Base-by-base conservation (phyloP, 2,329 filamentous ascomycete species). In the Penicillium sp. region DNA sequence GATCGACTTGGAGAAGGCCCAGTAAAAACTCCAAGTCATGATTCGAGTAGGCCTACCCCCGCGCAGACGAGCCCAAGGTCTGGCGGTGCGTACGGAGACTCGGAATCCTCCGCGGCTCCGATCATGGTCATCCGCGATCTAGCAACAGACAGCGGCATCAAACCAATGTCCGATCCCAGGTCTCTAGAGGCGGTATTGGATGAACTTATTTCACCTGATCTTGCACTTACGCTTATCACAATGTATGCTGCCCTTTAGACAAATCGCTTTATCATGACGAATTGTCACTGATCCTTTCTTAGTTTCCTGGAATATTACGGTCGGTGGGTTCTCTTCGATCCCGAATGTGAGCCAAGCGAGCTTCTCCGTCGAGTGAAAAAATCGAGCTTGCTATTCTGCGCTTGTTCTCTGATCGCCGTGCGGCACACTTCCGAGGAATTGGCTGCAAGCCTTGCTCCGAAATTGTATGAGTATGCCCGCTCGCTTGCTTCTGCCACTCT, bases 281-380 rank as follows among this genome's bases (percentile, higher is more conserved):
- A 23, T 16, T 41, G 8, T 21, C 15, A 44, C 16, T 46, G 21
- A 52, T 23, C 6, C 6, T 45, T 3, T 34, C 44, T 34, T n/a
- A 72, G 61, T 47, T 78, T 78, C 52, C 65, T 71, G 27, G 66
- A 72, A 46, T 67, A 77, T 54, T 77, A 77, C 54, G 75, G 74
- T n/a, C 66, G 72, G 18, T 78, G 75, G 75, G 71, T 77, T 8
- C 63, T 66, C 7, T 75, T 75, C 47, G 68, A 68, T 27, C 60
- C 66, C 1, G 59, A 61, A 18, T 62, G 57, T 8, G 58, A 71
- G 15, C 61, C 68, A 0, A 56, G 59, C 4, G 54, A 56, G 1
- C 50, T 77, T 5, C 60, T 77, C 1, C 51, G 61, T n/a, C 61
- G 67, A 29, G 65, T 75, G 15, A 67, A 68, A 16, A 67, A 63